phyloP scores from a whole-genome alignment of 2,329 filamentous ascomycete genomes.

The Pestalotiopsis sp. region DNA sequence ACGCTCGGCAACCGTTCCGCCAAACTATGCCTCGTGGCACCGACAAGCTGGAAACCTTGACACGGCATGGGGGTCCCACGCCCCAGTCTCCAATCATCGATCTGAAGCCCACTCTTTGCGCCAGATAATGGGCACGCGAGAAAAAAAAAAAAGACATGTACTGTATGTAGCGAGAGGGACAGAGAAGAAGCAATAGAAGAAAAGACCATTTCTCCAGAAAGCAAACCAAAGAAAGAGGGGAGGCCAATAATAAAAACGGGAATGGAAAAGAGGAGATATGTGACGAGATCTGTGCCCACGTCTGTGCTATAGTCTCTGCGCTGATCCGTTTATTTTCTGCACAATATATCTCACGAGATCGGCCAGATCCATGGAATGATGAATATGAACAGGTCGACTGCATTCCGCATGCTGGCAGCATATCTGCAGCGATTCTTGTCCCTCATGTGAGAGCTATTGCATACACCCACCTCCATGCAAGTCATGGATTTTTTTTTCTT shows the following conservation, averaged over 20 bases:
- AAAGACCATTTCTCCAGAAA: background rate
- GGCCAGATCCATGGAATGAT: background rate
- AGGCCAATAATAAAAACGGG: background rate
- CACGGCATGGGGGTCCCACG: conserved; percentile 4
- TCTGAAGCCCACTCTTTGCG: background rate
- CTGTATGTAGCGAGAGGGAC: background rate
- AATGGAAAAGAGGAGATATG: background rate
- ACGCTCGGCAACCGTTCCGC: conserved; percentile 12
- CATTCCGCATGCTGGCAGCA: background rate
- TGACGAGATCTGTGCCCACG: background rate
- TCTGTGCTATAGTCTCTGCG: background rate
- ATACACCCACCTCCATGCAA: background rate
- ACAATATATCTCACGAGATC: background rate
- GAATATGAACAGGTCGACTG: background rate
- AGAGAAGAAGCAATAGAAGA: background rate
- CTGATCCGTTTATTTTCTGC: background rate
- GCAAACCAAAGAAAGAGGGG: background rate
- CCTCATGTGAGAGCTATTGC: background rate
- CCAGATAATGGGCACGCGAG: background rate
- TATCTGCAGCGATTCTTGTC: background rate
- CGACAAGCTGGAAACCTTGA: conserved; percentile 11
- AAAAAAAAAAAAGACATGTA: background rate
- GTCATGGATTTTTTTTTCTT: background rate
- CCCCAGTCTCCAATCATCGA: conserved; percentile 11
- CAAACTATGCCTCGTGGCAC: conserved; percentile 13